phyloP scores from a whole-genome alignment of 768 basidiomycete species.

The Leccinum aurantiacum region DNA sequence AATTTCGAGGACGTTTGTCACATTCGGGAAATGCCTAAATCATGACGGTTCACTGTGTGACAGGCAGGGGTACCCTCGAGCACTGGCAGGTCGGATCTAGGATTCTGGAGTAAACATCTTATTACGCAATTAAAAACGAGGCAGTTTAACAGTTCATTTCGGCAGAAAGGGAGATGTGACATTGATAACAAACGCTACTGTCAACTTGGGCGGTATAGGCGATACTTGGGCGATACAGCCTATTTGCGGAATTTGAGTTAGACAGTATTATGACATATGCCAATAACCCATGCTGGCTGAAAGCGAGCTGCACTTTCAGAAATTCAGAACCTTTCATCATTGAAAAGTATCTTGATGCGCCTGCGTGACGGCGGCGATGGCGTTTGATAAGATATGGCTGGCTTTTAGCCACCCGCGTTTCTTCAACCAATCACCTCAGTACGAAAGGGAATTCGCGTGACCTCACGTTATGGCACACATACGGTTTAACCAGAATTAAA shows the following conservation, averaged over 20 bases:
- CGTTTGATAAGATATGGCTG: not conserved
- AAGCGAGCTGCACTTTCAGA: no score
- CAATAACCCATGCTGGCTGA: no score
- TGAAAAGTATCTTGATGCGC: not conserved
- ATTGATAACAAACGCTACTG: not conserved
- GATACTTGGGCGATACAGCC: no score
- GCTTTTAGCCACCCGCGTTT: not conserved
- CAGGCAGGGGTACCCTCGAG: not conserved
- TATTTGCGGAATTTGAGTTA: not conserved
- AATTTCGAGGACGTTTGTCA: not conserved
- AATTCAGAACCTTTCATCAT: no score
- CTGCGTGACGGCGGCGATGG: not conserved
- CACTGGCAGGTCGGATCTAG: not conserved
- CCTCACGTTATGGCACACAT: not conserved
- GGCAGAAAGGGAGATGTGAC: not conserved
- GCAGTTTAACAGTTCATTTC: slow-evolving; percentile 20
- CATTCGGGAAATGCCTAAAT: not conserved
- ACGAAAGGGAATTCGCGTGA: not conserved
- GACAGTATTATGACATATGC: not conserved
- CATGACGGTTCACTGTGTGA: not conserved
- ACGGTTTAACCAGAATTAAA: not conserved
- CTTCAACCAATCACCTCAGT: not conserved
- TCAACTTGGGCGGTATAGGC: not conserved
- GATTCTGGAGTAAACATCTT: slow-evolving; percentile 2
- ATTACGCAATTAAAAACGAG: slow-evolving; percentile 22